Percentiles rank a stretch among this genome's conserved stretches.
These are phyloP conservation scores for Diplodia mutila DNA, from an alignment of 2,329 filamentous ascomycete species.

Conservation along the genomic window DNA sequence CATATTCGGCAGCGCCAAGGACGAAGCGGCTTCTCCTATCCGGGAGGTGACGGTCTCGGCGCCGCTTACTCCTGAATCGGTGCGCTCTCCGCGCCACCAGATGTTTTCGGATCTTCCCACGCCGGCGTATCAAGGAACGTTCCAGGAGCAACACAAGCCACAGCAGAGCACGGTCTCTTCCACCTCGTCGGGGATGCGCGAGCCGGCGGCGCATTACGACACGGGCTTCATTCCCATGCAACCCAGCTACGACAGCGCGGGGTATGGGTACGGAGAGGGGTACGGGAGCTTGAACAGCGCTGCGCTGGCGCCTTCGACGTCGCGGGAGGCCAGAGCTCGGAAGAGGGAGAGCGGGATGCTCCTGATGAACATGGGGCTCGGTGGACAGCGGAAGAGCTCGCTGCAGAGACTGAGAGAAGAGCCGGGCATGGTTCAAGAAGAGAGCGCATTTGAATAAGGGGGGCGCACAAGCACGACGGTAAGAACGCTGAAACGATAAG, in stretches of 20 bases:
- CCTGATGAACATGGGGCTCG: conserved; percentile 42
- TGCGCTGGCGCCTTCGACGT: conserved; percentile 29
- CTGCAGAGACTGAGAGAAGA: conserved; percentile 39
- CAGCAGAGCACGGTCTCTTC: conserved; percentile 27
- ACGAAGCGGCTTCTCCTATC: conserved; percentile 51
- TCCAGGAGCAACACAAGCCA: conserved; percentile 38
- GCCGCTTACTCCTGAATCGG: conserved; percentile 57
- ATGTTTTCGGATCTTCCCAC: conserved; percentile 70
- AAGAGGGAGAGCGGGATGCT: conserved; percentile 46
- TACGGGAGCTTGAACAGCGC: conserved; percentile 42
- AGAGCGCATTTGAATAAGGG: conserved; percentile 28
- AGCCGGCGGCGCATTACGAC: conserved; percentile 43
- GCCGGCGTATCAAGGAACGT: conserved; percentile 62
- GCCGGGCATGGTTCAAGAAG: conserved; percentile 30
- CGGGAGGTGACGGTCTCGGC: conserved; percentile 52
- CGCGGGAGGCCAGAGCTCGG: conserved; percentile 39
- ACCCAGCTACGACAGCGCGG: conserved; percentile 50
- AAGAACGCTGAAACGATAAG: not conserved
- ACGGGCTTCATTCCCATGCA: conserved; percentile 58
- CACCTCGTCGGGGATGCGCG: conserved; percentile 12
- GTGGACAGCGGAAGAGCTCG: conserved; percentile 42
- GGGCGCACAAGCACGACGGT: not conserved
- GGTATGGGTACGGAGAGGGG: conserved; percentile 34
- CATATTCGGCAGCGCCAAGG: conserved; percentile 77
- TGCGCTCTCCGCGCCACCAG: conserved; percentile 66